These are phyloP conservation scores for Closterium sp. DNA, from an alignment of 139 green algal species.

Conservation along the genomic window DNA sequence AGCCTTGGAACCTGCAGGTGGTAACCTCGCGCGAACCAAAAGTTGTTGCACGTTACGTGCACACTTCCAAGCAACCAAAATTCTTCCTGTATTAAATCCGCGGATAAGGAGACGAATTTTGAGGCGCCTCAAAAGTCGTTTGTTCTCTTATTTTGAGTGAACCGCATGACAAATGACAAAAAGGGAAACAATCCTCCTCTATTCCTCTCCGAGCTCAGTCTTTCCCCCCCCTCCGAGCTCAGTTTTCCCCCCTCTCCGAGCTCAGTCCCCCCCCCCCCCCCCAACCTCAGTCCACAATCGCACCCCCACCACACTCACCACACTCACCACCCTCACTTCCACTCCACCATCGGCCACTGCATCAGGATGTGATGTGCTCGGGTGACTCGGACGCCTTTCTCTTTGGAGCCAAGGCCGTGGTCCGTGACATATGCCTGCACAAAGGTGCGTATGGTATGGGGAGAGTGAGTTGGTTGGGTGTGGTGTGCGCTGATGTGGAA, in stretches of 20 bases:
- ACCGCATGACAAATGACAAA: too few relatives aligned
- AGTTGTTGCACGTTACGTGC: too few relatives aligned
- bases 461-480: background rate
- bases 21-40: too few relatives aligned
- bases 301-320: background rate
- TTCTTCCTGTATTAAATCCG: too few relatives aligned
- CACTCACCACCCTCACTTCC: background rate
- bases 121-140: too few relatives aligned
- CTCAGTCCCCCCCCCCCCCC: background rate
- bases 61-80: too few relatives aligned
- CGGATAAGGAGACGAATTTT: too few relatives aligned
- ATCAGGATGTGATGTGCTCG: conserved; percentile 23
- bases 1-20: too few relatives aligned
- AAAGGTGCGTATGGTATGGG: background rate
- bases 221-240: background rate
- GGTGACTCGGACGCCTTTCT: conserved; percentile 39
- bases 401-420: conserved; percentile 24
- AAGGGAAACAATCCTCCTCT: background rate
- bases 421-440: conserved; percentile 23
- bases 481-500: too few relatives aligned
- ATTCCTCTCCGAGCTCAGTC: background rate
- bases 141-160: background rate
- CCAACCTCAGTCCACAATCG: too few relatives aligned
- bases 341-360: background rate
- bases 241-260: background rate